These are phyloP conservation scores for Epichloe sp. DNA, from an alignment of 2,329 filamentous ascomycete species.

Conservation along the genomic window DNA sequence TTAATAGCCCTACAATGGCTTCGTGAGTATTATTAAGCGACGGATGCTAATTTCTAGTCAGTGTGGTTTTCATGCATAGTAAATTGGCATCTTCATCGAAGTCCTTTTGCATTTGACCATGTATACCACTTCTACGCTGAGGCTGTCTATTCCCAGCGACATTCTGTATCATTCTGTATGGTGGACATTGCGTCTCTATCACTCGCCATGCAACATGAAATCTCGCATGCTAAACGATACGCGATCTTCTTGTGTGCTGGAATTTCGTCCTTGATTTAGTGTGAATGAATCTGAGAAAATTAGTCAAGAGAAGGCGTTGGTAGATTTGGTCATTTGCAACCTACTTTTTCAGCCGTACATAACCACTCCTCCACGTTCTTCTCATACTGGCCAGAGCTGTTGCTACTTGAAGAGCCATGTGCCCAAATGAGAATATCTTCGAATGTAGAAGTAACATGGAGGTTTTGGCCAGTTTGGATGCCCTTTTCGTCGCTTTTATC, in stretches of 20 bases:
- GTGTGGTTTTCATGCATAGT: too few relatives aligned
- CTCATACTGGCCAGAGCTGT: conserved; percentile 53
- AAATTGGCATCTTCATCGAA: not conserved
- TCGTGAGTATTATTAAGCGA: not conserved
- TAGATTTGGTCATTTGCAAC: not conserved
- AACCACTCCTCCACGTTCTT: conserved; percentile 74
- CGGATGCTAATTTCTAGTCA: too few relatives aligned
- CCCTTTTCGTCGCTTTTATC: conserved; percentile 15
- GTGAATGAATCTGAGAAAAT: not conserved
- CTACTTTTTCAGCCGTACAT: conserved; percentile 53
- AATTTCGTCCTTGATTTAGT: not conserved
- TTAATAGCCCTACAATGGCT: not conserved
- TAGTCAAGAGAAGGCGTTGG: not conserved
- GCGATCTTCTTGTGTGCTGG: not conserved
- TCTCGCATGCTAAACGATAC: not conserved
- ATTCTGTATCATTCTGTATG: not conserved
- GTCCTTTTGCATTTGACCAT: not conserved
- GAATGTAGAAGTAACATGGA: conserved; percentile 47
- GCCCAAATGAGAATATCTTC: conserved; percentile 72
- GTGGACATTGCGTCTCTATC: not conserved
- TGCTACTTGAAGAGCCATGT: conserved; percentile 55
- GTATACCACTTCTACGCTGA: not conserved
- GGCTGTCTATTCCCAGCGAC: not conserved
- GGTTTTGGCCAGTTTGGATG: conserved; percentile 15
- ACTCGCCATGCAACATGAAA: not conserved